These are phyloP conservation scores for Boletus hoseneyae DNA, from an alignment of 1,284 basidiomycete genomes.

Conservation along the genomic window DNA sequence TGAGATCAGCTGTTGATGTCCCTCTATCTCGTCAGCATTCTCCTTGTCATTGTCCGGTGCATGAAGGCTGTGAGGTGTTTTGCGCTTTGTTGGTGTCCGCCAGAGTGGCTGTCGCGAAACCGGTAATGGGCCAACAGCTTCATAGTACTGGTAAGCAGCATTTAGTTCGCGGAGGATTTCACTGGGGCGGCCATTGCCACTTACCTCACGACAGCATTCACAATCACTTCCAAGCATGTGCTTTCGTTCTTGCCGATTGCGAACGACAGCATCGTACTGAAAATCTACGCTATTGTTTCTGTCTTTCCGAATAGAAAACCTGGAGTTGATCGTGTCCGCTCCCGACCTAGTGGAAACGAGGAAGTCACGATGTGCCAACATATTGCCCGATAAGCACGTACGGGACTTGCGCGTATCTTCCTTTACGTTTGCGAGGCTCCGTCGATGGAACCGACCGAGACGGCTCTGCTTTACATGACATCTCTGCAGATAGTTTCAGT, in stretches of 20 bases:
- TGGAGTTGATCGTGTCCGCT: slow-evolving; percentile 53
- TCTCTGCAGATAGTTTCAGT: slow-evolving; percentile 12
- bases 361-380: not conserved
- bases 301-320: slow-evolving; percentile 64
- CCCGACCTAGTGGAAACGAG: slow-evolving; percentile 20
- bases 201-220: slow-evolving; percentile 78
- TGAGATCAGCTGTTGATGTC: slow-evolving; percentile 74
- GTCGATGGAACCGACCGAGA: slow-evolving; percentile 21
- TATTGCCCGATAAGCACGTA: slow-evolving; percentile 10
- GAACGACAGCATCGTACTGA: slow-evolving; percentile 75
- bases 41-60: slow-evolving; percentile 21
- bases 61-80: slow-evolving; percentile 5
- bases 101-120: slow-evolving; percentile 66
- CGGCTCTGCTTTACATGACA: slow-evolving; percentile 26
- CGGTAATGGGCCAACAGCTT: slow-evolving; percentile 69
- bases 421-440: slow-evolving; percentile 29
- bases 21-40: slow-evolving; percentile 36
- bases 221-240: slow-evolving; percentile 78
- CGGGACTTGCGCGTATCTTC: slow-evolving; percentile 31
- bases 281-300: slow-evolving; percentile 64
- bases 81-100: slow-evolving; percentile 52
- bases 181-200: slow-evolving; percentile 24
- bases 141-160: slow-evolving; percentile 63
- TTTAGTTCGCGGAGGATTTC: not conserved
- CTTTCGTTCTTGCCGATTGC: slow-evolving; percentile 62